Base-by-base conservation (phyloP, 352 stramenopile genomes). In the Aphanomyces astaci region DNA sequence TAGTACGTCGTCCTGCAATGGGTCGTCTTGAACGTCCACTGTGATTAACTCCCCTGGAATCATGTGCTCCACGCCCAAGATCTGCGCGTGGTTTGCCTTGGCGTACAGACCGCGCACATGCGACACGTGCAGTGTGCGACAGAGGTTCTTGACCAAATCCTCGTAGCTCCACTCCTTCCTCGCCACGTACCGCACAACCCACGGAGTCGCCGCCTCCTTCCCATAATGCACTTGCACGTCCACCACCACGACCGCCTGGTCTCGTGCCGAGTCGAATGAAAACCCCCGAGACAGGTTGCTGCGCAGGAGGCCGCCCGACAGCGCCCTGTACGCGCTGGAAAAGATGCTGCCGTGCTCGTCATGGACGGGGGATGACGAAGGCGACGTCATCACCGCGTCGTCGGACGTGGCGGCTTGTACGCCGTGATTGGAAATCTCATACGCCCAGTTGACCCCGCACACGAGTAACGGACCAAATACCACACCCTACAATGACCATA, bases 391-490 rank as follows among this genome's bases (percentile, higher is more conserved):
- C n/a, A n/a, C n/a, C n/a, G n/a, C 67, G 27, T 80, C 76, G 33
- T 90, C 83, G 54, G 90, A 79, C 72, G 90, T 80, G 5, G 86
- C 84, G n/a, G 86, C 86, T 73, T 94, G 83, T 32, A 94, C 92
- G 11, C 86, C 86, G 49, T 94, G 86, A 60, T 94, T 94, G 4
- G 86, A 94, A 27, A 90, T 84, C 48, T 94, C 84, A 62, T 94
- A 94, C 10, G 86, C 82, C 53, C 90, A 92, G 2, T 84, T 88
- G 13, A 94, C 86, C 19, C 83, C 86, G 59, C 86, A 94, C 0
- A 94, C 86, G 4, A 85, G 87, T 5, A 94, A 73, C 2, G 86
- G 86, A 4, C 86, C 86, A 53, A 94, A 94, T 64, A 94, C 92
- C 27, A 94, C 86, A 55, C 86, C 86, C 80, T 90, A 36, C 30